These are phyloP conservation scores for Glebionis coronaria DNA, from an alignment of 129 eudicot species.

Conservation along the genomic window DNA sequence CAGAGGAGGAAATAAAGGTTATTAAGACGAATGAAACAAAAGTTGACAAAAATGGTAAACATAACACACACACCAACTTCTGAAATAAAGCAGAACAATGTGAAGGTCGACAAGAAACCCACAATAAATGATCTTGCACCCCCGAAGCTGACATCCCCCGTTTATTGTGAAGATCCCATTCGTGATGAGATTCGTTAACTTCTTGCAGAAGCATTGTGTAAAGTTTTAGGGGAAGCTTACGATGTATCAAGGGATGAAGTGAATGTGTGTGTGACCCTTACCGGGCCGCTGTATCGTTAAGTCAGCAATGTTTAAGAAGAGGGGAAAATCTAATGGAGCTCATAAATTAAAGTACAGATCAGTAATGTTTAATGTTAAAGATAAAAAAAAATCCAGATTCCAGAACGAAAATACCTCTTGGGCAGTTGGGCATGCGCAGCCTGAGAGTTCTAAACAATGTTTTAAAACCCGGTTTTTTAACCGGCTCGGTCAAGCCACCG, in stretches of 20 bases:
- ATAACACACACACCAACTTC: conserved; percentile 20
- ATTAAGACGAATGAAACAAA: conserved; percentile 31
- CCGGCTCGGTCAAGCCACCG: no score
- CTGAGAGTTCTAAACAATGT: no score
- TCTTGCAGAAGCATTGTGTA: conserved; percentile 67
- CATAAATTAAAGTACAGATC: conserved; percentile 75
- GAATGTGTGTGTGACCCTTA: conserved; percentile 57
- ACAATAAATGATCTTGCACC: conserved; percentile 23
- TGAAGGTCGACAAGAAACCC: conserved; percentile 32
- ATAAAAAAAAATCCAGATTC: conserved; percentile 78
- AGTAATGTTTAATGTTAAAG: conserved; percentile 68
- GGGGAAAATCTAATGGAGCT: conserved; percentile 67
- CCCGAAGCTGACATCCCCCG: conserved; percentile 56
- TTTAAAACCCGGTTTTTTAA: no score
- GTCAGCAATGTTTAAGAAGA: conserved; percentile 75
- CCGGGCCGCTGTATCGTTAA: conserved; percentile 67
- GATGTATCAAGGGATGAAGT: conserved; percentile 44
- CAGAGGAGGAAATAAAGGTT: conserved; percentile 24
- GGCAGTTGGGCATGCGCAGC: conserved; percentile 60
- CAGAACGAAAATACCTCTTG: conserved; percentile 65
- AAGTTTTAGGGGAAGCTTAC: conserved; percentile 53
- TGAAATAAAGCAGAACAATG: conserved; percentile 31
- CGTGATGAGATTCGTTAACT: conserved; percentile 76
- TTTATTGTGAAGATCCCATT: conserved; percentile 48
- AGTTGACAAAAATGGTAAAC: conserved; percentile 32